phyloP scores from a whole-genome alignment of 768 basidiomycete species.

The Suillus hirtellus region DNA sequence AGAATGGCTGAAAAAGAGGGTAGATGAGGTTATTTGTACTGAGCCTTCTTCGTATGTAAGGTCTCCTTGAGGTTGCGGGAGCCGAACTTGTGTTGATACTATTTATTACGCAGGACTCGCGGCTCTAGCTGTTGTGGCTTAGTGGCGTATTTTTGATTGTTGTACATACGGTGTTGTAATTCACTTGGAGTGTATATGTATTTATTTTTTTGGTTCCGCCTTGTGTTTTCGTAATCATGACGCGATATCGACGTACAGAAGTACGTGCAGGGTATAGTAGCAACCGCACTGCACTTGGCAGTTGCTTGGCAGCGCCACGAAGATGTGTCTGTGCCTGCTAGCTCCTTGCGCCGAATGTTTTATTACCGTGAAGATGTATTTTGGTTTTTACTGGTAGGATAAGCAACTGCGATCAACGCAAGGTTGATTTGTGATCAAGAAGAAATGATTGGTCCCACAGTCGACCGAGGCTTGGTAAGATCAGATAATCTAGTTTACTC shows the following conservation, averaged over 20 bases:
- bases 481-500: not conserved
- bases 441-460: not conserved
- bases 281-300: not conserved
- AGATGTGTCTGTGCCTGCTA: not conserved
- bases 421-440: not conserved
- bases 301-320: constrained; percentile 4
- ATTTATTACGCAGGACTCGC: constrained; percentile 7
- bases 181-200: not conserved
- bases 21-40: constrained; percentile 62
- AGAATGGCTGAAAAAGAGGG: constrained; percentile 61
- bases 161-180: constrained; percentile 7
- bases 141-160: constrained; percentile 12
- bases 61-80: constrained; percentile 25
- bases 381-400: not conserved
- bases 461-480: not conserved
- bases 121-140: constrained; percentile 11
- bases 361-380: not conserved
- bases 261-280: too few relatives aligned
- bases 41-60: constrained; percentile 55
- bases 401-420: not conserved
- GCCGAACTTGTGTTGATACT: constrained; percentile 2
- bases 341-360: not conserved
- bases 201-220: constrained; percentile 3
- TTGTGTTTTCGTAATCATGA: not conserved
- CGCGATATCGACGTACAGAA: too few relatives aligned